These are phyloP conservation scores for Aspergillus chevalieri DNA, from an alignment of 2,329 filamentous ascomycete genomes.

Conservation along the genomic window DNA sequence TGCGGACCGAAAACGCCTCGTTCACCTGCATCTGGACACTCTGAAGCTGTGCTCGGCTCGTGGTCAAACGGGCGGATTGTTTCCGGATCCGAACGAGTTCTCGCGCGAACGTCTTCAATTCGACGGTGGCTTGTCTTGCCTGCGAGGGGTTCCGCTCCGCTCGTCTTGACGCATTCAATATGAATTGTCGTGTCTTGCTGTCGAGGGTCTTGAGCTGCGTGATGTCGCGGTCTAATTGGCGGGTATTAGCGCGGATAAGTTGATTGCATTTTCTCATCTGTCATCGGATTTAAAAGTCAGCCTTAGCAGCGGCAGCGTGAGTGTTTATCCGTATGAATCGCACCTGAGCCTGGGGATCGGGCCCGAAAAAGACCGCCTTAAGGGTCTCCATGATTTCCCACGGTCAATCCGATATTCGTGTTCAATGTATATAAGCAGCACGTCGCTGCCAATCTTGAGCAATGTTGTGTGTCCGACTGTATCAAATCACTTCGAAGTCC, in stretches of 20 bases:
- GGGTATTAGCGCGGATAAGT: slow-evolving; percentile 81
- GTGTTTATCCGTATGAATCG: slow-evolving; percentile 13
- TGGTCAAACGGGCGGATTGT: slow-evolving; percentile 66
- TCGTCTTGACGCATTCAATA: slow-evolving; percentile 74
- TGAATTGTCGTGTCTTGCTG: slow-evolving; percentile 75
- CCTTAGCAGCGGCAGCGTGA: slow-evolving; percentile 3
- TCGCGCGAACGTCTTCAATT: slow-evolving; percentile 80
- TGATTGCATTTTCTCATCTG: slow-evolving; percentile 94
- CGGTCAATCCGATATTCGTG: too few relatives aligned
- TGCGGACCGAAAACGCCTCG: slow-evolving; percentile 89
- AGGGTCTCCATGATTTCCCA: slow-evolving; percentile 69
- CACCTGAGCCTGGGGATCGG: slow-evolving; percentile 90
- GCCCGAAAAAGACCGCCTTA: slow-evolving; percentile 79
- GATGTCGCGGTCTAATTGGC: slow-evolving; percentile 93
- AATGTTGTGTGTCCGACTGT: not conserved
- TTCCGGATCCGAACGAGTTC: slow-evolving; percentile 80
- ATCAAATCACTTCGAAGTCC: not conserved
- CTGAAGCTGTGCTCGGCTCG: slow-evolving; percentile 83
- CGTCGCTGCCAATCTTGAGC: too few relatives aligned
- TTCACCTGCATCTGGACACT: slow-evolving; percentile 97
- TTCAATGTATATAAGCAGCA: too few relatives aligned
- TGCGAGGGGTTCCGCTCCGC: slow-evolving; percentile 74
- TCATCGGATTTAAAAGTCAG: slow-evolving; percentile 2
- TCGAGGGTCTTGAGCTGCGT: slow-evolving; percentile 70
- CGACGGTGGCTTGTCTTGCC: slow-evolving; percentile 69